Base-by-base conservation (phyloP, 257 asterid genomes). In the Hygrophila difformis region DNA sequence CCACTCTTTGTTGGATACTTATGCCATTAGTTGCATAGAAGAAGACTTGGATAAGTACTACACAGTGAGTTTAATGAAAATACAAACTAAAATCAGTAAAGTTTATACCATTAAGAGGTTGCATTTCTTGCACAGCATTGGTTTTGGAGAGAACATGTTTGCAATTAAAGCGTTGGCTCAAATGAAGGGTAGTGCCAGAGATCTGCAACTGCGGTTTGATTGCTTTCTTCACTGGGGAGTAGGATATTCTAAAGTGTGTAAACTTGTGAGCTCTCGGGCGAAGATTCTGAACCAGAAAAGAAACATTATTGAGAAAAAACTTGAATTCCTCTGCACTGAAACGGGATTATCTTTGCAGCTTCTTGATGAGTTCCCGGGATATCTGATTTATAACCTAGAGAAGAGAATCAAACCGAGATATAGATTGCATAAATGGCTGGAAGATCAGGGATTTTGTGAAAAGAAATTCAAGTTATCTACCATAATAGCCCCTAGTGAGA, bases 331-430 rank as follows among this genome's bases (percentile, higher is more conserved):
- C 23, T 67, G 71, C 61, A 56, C 23, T 28, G 88, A 66, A 42
- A 67, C 72, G 66, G 80, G 76, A 4, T 65, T 53, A 13, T 67
- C 80, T 24, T 39, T 70, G 60, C 47, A 75, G 24, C 57, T 66
- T 59, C 78, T 82, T 12, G 77, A 76, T 21, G 52, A 26, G 39
- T 82, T 75, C 60, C 93, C 89, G 0, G 79, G 69, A 34, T 82
- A 79, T 68, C 64, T 81, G 33, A 74, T 77, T 61, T 65, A 64
- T 42, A 61, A 71, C 59, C 56, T 81, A 57, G 89, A 81, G 73
- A 68, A 64, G 26, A 60, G 89, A 58, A 81, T 81, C 51, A 78
- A 40, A 39, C 89, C 93, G 11, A 76, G 89, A 62, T 78, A 47
- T 49, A 40, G 51, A 59, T 62, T 81, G 37, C 85, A 72, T 51